Conservation (phyloP, 108 stramenopile species). For the Cylindrotheca closterium region DNA sequence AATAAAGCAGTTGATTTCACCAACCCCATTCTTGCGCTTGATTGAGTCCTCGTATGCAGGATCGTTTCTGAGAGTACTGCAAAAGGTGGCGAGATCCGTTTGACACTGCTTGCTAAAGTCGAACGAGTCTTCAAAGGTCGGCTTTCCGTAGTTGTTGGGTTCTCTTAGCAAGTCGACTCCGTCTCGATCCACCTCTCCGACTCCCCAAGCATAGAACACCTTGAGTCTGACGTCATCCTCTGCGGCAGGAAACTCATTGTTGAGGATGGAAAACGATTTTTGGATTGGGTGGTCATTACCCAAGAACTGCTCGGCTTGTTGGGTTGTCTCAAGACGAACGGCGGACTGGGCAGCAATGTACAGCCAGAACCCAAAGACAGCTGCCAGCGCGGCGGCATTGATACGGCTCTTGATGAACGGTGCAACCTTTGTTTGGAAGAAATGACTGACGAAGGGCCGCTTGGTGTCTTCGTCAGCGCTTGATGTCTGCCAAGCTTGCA, state of each 20-base stretch:
- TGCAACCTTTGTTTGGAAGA: constrained; percentile 32
- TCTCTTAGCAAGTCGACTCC: constrained; percentile 49
- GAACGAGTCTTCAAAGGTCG: constrained; percentile 30
- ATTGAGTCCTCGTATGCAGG: constrained; percentile 30
- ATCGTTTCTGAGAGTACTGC: constrained; percentile 39
- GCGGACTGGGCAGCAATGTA: constrained; percentile 26
- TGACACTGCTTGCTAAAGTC: constrained; percentile 48
- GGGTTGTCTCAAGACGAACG: constrained; percentile 38
- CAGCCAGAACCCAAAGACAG: constrained; percentile 36
- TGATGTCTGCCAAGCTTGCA: constrained; percentile 4
- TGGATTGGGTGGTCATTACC: constrained; percentile 51
- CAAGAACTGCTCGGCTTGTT: constrained; percentile 47
- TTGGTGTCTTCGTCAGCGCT: constrained; percentile 23
- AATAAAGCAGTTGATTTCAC: constrained; percentile 41
- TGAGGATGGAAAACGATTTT: constrained; percentile 43
- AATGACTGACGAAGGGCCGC: constrained; percentile 41
- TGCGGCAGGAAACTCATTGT: constrained; percentile 35
- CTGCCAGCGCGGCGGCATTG: constrained; percentile 11
- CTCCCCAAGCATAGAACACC: constrained; percentile 51
- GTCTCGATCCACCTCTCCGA: constrained; percentile 40
- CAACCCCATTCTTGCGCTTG: constrained; percentile 40
- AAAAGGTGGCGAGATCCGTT: constrained; percentile 28
- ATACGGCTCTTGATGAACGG: constrained; percentile 30
- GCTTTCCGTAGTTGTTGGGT: constrained; percentile 32
- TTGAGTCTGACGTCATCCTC: constrained; percentile 42